Percentiles rank a stretch among this genome's conserved stretches.
Conservation (phyloP, 805 yeast genomes). For the Saturnispora bothae region DNA sequence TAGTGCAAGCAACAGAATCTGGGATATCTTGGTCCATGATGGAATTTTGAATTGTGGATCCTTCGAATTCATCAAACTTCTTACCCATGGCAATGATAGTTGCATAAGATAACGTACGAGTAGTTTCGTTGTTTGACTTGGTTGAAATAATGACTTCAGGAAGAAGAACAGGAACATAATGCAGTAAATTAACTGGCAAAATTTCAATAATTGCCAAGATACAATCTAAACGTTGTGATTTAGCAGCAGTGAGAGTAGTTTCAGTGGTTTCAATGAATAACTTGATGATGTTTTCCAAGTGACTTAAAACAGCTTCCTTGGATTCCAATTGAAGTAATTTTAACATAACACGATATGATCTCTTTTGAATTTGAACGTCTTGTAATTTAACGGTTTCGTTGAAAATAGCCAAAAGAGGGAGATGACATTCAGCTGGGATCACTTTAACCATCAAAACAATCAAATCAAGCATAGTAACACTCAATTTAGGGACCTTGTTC, state of each 20-base stretch:
- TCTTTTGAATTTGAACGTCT: slow-evolving; percentile 71
- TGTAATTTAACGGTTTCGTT: slow-evolving; percentile 48
- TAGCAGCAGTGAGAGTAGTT: slow-evolving; percentile 58
- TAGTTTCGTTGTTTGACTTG: slow-evolving; percentile 85
- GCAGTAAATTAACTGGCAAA: slow-evolving; percentile 54
- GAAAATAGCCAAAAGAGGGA: slow-evolving; percentile 71
- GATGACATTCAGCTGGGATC: slow-evolving; percentile 60
- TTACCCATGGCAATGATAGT: slow-evolving; percentile 72
- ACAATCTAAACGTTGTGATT: slow-evolving; percentile 69
- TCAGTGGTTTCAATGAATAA: slow-evolving; percentile 50
- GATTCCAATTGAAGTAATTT: slow-evolving; percentile 56
- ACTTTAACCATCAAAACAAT: slow-evolving; percentile 80
- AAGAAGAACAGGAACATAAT: slow-evolving; percentile 69
- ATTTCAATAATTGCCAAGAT: slow-evolving; percentile 48
- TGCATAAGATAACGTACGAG: slow-evolving; percentile 71
- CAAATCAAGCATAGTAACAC: slow-evolving; percentile 85
- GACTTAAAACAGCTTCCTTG: slow-evolving; percentile 37
- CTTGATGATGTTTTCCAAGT: slow-evolving; percentile 47
- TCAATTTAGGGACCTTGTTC: slow-evolving; percentile 37
- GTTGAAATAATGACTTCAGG: slow-evolving; percentile 87
- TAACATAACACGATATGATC: slow-evolving; percentile 72
- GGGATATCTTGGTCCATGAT: slow-evolving; percentile 51
- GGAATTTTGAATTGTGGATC: slow-evolving; percentile 57
- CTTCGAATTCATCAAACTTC: slow-evolving; percentile 46
- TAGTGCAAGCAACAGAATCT: slow-evolving; percentile 55